Conservation (phyloP, 805 yeast species). For the Lipomyces yamadae region DNA sequence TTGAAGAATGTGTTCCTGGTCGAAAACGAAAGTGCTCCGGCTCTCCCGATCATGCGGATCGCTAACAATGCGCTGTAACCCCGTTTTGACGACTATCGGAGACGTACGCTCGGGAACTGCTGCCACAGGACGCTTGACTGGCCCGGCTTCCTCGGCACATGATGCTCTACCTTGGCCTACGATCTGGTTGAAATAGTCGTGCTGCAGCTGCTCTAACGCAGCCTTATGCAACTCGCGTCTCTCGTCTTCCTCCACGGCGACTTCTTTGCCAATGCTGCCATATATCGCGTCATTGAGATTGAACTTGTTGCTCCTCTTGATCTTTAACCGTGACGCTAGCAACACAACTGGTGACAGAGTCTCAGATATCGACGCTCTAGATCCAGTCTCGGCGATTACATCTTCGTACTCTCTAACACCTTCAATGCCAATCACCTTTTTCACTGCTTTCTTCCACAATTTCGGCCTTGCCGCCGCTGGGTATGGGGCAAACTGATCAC, state of each 20-base stretch:
- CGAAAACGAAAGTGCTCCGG: not conserved
- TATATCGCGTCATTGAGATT: slow-evolving; percentile 27
- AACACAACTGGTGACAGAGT: not conserved
- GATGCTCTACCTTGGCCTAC: not conserved
- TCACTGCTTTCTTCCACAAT: slow-evolving; percentile 20
- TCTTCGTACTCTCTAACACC: slow-evolving; percentile 4
- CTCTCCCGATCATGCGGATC: not conserved
- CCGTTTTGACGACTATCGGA: not conserved
- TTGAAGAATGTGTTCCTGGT: not conserved
- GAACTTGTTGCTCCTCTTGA: slow-evolving; percentile 16
- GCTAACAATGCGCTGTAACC: not conserved
- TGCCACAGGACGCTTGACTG: not conserved
- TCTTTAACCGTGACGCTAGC: not conserved
- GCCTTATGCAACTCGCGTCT: not conserved
- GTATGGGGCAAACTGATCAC: not conserved
- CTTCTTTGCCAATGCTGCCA: slow-evolving; percentile 28
- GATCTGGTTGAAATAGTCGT: not conserved
- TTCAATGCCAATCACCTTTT: slow-evolving; percentile 18
- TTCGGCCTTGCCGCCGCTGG: slow-evolving; percentile 1
- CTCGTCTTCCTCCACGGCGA: not conserved
- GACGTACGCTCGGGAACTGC: not conserved
- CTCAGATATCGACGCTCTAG: not conserved
- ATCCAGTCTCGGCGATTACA: not conserved
- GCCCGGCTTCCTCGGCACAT: not conserved
- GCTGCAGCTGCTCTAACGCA: not conserved